phyloP scores from a whole-genome alignment of 2,329 filamentous ascomycete genomes.

The Aspergillus thermomutatus region DNA sequence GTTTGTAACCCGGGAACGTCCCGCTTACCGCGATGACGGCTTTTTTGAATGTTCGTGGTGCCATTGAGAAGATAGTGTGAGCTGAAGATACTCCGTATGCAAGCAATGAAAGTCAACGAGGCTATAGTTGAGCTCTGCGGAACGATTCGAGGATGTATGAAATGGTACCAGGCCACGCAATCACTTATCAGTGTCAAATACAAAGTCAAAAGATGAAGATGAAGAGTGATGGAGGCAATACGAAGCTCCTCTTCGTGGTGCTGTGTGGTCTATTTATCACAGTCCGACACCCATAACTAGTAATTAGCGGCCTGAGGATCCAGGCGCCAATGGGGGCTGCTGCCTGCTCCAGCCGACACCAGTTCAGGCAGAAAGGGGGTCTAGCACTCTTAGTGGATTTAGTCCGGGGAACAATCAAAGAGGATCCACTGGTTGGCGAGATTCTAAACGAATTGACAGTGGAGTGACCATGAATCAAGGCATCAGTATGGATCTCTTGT shows the following conservation, averaged over 20 bases:
- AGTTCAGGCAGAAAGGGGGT: neutral
- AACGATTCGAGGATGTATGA: neutral
- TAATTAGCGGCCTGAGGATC: neutral
- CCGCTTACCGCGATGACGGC: slow-evolving; percentile 57
- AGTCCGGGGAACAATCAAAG: neutral
- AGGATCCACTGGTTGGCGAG: neutral
- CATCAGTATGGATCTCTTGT: neutral
- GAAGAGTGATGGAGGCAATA: neutral
- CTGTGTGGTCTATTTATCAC: neutral
- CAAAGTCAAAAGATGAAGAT: neutral
- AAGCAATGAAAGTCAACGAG: neutral
- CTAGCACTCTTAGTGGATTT: neutral
- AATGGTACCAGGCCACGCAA: neutral
- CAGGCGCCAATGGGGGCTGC: neutral
- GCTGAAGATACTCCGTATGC: neutral
- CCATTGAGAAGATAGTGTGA: neutral
- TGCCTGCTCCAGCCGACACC: neutral
- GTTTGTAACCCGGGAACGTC: slow-evolving; percentile 54
- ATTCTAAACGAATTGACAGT: no score
- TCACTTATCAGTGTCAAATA: neutral
- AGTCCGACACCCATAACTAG: neutral
- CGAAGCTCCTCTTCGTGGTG: neutral
- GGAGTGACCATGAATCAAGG: neutral
- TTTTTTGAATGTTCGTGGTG: slow-evolving; percentile 22
- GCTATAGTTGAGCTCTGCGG: neutral